phyloP scores from a whole-genome alignment of 257 asterid species.

The Scutellaria barbata region DNA sequence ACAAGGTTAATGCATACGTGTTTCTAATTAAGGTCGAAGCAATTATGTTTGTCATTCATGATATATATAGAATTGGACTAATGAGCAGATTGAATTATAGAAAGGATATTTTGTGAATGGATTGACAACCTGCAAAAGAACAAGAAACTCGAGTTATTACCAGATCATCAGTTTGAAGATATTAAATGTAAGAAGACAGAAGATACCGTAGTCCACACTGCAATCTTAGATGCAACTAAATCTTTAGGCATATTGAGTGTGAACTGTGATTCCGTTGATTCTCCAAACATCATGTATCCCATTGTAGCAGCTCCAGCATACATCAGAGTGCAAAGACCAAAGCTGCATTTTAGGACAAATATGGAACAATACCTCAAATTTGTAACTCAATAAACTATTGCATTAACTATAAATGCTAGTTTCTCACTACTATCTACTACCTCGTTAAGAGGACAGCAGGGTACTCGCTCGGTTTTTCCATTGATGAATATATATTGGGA shows the following conservation, averaged over 20 bases:
- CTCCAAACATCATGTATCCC: constrained; percentile 89
- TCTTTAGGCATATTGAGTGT: constrained; percentile 87
- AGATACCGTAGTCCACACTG: constrained; percentile 93
- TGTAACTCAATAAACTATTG: not conserved
- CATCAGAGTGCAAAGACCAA: constrained; percentile 75
- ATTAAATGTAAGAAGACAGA: not conserved
- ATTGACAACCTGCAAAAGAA: constrained; percentile 79
- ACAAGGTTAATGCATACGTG: constrained; percentile 86
- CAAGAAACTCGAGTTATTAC: constrained; percentile 33
- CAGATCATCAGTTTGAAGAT: not conserved
- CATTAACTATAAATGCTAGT: not conserved
- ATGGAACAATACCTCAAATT: not conserved
- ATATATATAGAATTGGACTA: not conserved
- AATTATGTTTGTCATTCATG: not conserved
- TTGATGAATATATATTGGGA: constrained; percentile 88
- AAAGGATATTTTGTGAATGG: constrained; percentile 98
- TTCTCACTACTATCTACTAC: constrained; percentile 35
- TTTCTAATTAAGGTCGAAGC: constrained; percentile 49
- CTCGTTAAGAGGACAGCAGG: constrained; percentile 80
- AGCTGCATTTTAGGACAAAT: constrained; percentile 52
- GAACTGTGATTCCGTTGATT: constrained; percentile 76
- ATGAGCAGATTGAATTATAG: constrained; percentile 19
- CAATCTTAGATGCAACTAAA: constrained; percentile 80
- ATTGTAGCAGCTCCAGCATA: constrained; percentile 77
- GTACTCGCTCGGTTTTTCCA: constrained; percentile 72